Base-by-base conservation (phyloP, 2,329 filamentous ascomycete species). In the Geoglossum cookeanum region DNA sequence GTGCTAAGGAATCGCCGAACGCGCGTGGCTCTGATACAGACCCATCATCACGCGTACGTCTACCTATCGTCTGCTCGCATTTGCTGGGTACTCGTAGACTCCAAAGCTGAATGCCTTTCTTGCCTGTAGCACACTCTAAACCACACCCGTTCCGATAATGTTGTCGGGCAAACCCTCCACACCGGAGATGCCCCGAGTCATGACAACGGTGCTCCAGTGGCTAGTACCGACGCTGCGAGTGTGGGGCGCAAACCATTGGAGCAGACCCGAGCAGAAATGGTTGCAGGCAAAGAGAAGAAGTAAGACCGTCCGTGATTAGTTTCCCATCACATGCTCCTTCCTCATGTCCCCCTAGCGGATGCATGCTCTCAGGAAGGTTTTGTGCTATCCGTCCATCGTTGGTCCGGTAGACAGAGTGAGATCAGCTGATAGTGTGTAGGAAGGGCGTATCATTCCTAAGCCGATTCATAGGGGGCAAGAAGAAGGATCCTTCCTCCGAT, bases 391-490 rank as follows among this genome's bases (percentile, higher is more conserved):
- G n/a, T 17, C 7, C 17, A 8, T 37, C 29, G 8, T 53, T 53
- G 27, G 6, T 32, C 22, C 30, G 29, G 32, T 53, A 15, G 22
- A 22, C 32, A 37, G 15, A 35, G 3, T 17, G n/a, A 22, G 30
- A 35, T 53, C 17, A 17, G 49, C 49, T 53, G 30, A 53, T 27
- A 8, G 15, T 37, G 30, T 53, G 17, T 64, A 94, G 85, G 69
- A 96, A 95, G 72, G 84, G 86, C 32, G 80, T 85, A 17, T 95
- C 89, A 13, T 95, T 98, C 67, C 78, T 98, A 32, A 94, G 88
- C 68, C 85, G 89, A 57, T 82, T 97, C 68, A 85, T 87, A 64
- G 80, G 82, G 39, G 77, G 78, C 60, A 89, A 88, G 72, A 94
- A 85, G 70, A 88, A 85, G 66, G 79, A 80, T 60, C 62, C 65